Conservation (phyloP, 2,329 filamentous ascomycete species). For the Diaporthe sp. region DNA sequence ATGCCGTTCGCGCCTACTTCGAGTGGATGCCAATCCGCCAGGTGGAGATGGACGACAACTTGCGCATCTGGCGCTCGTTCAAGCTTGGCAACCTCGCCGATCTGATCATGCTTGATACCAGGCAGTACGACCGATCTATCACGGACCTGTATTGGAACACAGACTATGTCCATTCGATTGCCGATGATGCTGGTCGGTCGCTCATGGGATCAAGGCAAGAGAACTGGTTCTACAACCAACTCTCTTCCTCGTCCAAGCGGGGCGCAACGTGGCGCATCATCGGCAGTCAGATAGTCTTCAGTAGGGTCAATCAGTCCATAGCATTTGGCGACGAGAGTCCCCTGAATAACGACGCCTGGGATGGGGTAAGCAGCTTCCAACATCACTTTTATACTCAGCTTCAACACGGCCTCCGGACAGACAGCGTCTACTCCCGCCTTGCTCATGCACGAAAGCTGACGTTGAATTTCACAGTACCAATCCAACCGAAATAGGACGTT, state of each 20-base stretch:
- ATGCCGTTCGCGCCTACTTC: constrained; percentile 77
- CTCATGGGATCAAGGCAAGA: constrained; percentile 81
- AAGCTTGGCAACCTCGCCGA: constrained; percentile 74
- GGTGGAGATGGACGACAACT: constrained; percentile 75
- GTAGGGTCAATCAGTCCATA: constrained; percentile 47
- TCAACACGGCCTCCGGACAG: background rate
- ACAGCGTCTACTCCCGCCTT: constrained; percentile 34
- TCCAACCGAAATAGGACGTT: constrained; percentile 79
- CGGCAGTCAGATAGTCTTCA: constrained; percentile 77
- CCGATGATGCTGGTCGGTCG: constrained; percentile 73
- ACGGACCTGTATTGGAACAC: constrained; percentile 69
- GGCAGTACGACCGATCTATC: constrained; percentile 75
- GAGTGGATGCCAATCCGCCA: constrained; percentile 73
- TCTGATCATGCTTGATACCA: constrained; percentile 75
- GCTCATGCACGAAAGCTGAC: background rate
- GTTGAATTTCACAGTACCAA: constrained; percentile 55
- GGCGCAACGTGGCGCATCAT: constrained; percentile 77
- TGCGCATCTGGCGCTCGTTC: constrained; percentile 76
- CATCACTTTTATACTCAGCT: background rate
- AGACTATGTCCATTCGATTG: constrained; percentile 70
- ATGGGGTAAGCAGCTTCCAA: constrained; percentile 37
- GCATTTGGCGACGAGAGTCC: constrained; percentile 46
- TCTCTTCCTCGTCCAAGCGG: constrained; percentile 68
- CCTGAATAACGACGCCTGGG: constrained; percentile 63
- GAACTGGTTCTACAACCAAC: constrained; percentile 75